Evolutionary conservation across 176 grass and related monocot genomes (phyloP).

Genomic region (Puccinellia tenuiflora): DNA sequence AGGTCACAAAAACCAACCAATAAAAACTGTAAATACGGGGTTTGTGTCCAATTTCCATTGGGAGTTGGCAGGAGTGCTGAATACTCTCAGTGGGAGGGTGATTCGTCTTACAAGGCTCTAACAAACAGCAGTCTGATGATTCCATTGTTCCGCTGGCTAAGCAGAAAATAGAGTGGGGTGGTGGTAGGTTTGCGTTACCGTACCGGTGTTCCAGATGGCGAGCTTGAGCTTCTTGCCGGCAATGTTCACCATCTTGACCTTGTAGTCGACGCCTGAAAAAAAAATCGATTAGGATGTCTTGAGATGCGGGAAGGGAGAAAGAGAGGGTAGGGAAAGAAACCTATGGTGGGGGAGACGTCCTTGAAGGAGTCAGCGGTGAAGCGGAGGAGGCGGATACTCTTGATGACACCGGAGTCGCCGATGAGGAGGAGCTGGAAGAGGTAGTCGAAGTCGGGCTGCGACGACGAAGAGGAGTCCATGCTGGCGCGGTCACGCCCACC

Average conservation of each 20-base stretch:
- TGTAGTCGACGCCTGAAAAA: conserved; percentile 75
- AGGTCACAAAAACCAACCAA: background rate
- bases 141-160: background rate
- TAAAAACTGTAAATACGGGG: background rate
- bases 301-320: too few species aligned
- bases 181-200: too few species aligned
- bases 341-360: too few species aligned
- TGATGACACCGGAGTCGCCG: conserved; percentile 85
- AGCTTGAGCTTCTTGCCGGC: conserved; percentile 88
- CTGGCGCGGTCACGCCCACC: too few species aligned
- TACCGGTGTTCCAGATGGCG: conserved; percentile 92
- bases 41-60: background rate
- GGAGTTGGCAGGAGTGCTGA: background rate
- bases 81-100: background rate
- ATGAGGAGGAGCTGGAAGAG: conserved; percentile 90
- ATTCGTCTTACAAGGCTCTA: background rate
- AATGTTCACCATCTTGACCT: conserved; percentile 90
- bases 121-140: too few species aligned
- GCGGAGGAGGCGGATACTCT: conserved; percentile 93
- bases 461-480: conserved; percentile 38
- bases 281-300: too few species aligned
- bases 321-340: background rate
- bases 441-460: conserved; percentile 83
- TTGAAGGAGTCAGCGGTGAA: conserved; percentile 89
- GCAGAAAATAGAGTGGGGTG: background rate